Base-by-base conservation (phyloP, 257 asterid species). In the Verbena officinalis region DNA sequence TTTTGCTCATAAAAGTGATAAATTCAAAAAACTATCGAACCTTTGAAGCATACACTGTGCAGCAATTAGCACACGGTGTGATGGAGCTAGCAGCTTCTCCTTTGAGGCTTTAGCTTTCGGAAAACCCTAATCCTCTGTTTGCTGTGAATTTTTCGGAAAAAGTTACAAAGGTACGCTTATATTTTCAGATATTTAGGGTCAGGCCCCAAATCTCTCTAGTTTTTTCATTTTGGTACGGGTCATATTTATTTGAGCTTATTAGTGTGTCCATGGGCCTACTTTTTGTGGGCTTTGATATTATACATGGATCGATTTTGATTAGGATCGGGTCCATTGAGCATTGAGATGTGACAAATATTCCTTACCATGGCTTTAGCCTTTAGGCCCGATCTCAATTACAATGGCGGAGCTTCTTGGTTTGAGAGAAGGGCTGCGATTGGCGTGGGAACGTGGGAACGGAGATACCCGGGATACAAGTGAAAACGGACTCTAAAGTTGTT, bases 111-210 rank as follows among this genome's bases (percentile, higher is more conserved):
- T 61, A 45, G 62, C 65, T 54, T 27, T 67, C 30, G 20, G 45
- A 53, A 68, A 78, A 78, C 80, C 83, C 83, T 78, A 74, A 67
- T 67, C 66, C 59, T 63, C 23, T 46, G 55, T 65, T 67, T 10
- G 68, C 22, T 56, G 21, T 33, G 3, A 19, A 58, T 45, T 64
- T 44, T 62, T 62, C 6, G 1, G 3, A 65, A 65, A 65, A 65
- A 2, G 55, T 68, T 77, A 60, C 68, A 64, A 39, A 36, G 16
- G 14, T 6, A 23, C 66, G 46, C 72, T 23, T 16, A 31, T 21
- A 43, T 68, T 61, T 74, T 58, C 15, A 34, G 61, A 70, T 70
- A 70, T 57, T 75, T 57, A 9, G 36, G 4, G 24, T 5, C 19
- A 6, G 14, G 21, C 14, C 53, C 50, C 51, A 36, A 36, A 36